Conservation (phyloP, 2,329 filamentous ascomycete species). For the Aspergillus caelatus region DNA sequence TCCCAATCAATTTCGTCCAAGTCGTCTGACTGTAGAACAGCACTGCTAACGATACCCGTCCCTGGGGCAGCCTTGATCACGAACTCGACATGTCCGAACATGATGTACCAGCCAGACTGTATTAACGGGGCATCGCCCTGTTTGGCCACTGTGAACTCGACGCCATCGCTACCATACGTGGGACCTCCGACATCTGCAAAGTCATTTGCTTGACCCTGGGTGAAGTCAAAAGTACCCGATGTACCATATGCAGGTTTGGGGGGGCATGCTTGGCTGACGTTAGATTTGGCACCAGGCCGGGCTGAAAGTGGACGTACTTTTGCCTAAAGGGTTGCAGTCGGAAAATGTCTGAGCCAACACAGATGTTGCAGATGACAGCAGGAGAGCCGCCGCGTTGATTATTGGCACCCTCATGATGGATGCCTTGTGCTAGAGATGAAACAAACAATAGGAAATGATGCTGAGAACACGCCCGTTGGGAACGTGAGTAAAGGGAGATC, state of each 20-base stretch:
- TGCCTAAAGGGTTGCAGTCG: constrained; percentile 45
- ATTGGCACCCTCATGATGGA: constrained; percentile 37
- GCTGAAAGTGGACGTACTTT: constrained; percentile 32
- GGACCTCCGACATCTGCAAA: constrained; percentile 72
- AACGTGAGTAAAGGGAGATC: background rate
- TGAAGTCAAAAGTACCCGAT: constrained; percentile 83
- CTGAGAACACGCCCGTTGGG: constrained; percentile 8
- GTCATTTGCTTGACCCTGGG: constrained; percentile 72
- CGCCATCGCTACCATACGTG: constrained; percentile 76
- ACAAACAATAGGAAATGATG: constrained; percentile 4
- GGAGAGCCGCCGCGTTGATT: constrained; percentile 26
- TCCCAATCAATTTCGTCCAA: constrained; percentile 98
- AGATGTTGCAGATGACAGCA: constrained; percentile 32
- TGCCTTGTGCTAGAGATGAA: constrained; percentile 1
- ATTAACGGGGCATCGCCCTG: constrained; percentile 85
- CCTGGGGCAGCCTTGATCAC: constrained; percentile 85
- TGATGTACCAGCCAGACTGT: constrained; percentile 93
- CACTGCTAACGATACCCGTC: constrained; percentile 87
- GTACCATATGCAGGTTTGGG: constrained; percentile 79
- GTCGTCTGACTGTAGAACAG: constrained; percentile 86
- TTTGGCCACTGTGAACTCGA: constrained; percentile 74
- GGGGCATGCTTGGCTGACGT: constrained; percentile 59
- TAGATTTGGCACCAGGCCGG: background rate
- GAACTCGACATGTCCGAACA: constrained; percentile 92
- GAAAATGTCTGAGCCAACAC: constrained; percentile 48